Evolutionary conservation across 164 flowering plant species (phyloP), one percentile per base, ranked within the genome.

Genomic region (Aristolochia fimbriata): DNA sequence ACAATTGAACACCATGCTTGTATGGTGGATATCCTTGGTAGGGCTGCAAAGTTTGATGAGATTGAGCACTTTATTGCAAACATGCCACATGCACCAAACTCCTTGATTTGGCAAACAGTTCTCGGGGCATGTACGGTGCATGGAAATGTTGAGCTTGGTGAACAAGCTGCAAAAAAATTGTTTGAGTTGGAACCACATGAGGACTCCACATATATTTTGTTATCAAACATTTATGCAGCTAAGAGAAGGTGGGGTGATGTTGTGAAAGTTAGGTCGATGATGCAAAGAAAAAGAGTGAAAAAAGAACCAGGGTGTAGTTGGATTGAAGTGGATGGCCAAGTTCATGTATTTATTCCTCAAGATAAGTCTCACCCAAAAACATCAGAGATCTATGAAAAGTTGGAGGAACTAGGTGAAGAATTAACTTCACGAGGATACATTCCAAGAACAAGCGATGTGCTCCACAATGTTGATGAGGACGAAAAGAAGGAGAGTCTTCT

Each of bases 241-340:
- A 70, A 67, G 61, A 71, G 81, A 27, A 80, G 60, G 76, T 83
- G 86, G 89, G 77, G 71, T 41, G 83, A 80, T 69, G 83, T 57
- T 9, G n/a, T n/a, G 20, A 73, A 62, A 47, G 65, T 80, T 43
- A 68, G 85, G 66, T 49, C 51, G 23, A 68, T 62, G 64, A 80
- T 83, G 87, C 50, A 77, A 14, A 54, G 55, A 56, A 67, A 58
- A 41, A 80, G 81, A 37, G 68, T 83, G 30, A 80, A 77, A 64
- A 82, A 82, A 61, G 83, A 80, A 68, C 83, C 87, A 14, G 87
- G 84, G 10, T 82, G 83, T 63, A 82, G 87, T 57, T 80, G 87
- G 87, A 73, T 77, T 17, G 82, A 77, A 70, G 67, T 75, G 43
- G 64, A 74, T 69, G 71, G 75, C 51, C 77, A 68, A 67, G 69